Percentiles rank a stretch among this genome's conserved stretches.
Conservation (phyloP, 129 eudicot species). For the Flaveria bidentis region DNA sequence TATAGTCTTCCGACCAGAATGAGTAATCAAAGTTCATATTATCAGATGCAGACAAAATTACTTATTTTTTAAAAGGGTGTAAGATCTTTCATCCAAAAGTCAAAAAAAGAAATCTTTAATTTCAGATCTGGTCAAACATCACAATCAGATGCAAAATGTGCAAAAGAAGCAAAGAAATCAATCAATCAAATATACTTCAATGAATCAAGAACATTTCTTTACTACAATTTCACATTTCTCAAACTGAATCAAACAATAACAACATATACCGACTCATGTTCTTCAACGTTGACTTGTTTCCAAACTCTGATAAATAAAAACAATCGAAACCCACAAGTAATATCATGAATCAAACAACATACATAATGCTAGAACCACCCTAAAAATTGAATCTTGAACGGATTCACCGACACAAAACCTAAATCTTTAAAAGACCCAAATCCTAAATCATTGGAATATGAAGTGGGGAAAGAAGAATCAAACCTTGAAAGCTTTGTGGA, state of each 20-base stretch:
- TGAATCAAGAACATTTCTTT: slow-evolving; percentile 16
- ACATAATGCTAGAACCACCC: slow-evolving; percentile 20
- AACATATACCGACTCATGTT: background rate
- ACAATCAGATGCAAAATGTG: slow-evolving; percentile 32
- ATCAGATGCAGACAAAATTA: background rate
- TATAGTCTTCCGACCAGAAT: background rate
- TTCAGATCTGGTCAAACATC: slow-evolving; percentile 45
- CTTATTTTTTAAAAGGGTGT: slow-evolving; percentile 13
- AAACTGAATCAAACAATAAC: slow-evolving; percentile 20
- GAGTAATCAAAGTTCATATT: background rate
- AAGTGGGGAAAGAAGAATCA: background rate
- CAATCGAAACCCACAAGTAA: slow-evolving; percentile 23
- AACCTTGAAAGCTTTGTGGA: slow-evolving; percentile 32
- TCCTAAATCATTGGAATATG: slow-evolving; percentile 9
- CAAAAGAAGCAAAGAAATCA: slow-evolving; percentile 30
- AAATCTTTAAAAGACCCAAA: slow-evolving; percentile 12
- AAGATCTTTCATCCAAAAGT: slow-evolving; percentile 23
- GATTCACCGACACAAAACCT: background rate
- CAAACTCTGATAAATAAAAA: background rate
- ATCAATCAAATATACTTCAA: slow-evolving; percentile 11
- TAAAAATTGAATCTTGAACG: slow-evolving; percentile 27
- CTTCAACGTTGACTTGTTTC: background rate
- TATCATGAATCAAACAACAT: slow-evolving; percentile 8
- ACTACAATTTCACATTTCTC: slow-evolving; percentile 19
- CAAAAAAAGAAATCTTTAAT: slow-evolving; percentile 6